Base-by-base conservation (phyloP, 805 yeast species). In the Starmera caribaea region DNA sequence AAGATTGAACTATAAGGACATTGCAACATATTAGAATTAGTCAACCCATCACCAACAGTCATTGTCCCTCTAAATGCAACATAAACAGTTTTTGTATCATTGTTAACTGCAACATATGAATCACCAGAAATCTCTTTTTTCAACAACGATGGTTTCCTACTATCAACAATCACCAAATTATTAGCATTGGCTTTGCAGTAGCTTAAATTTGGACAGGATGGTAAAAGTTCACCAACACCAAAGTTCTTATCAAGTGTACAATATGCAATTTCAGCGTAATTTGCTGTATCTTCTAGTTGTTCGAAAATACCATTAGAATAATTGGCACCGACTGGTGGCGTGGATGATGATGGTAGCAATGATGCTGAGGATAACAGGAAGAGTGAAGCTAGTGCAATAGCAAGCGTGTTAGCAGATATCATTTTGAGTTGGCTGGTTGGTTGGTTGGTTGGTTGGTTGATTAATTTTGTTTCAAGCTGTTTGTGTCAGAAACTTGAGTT, bases 61-160 rank as follows among this genome's bases (percentile, higher is more conserved):
- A 76, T 60, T 0, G 87, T 74, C 5, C 92, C 92, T 58, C 87
- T 68, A 47, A 77, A 79, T 0, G 66, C 73, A 33, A 79, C 54
- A 16, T 71, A 53, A 5, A 82, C 59, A 36, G 69, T 64, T 34
- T 65, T 53, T 16, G 55, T 50, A 3, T 46, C 45, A 43, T 66
- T 68, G 52, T 78, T 82, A 9, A 69, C 59, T 8, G 76, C 73
- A 17, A 74, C 63, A 48, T 59, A 69, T 0, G 83, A 85, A 4
- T 78, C 64, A 1, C 84, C 81, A 2, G 61, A 57, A 13, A 70
- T 68, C 16, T 70, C 68, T 43, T 64, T 50, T 12, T 62, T 34
- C 5, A 30, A 35, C 13, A 43, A 29, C 14, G 37, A 33, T 11
- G 57, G 54, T 10, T 34, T 37, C n/a, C 40, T 33, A 11, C 40